phyloP scores from a whole-genome alignment of 2,329 filamentous ascomycete genomes.

The Pseudonectria foliicola region DNA sequence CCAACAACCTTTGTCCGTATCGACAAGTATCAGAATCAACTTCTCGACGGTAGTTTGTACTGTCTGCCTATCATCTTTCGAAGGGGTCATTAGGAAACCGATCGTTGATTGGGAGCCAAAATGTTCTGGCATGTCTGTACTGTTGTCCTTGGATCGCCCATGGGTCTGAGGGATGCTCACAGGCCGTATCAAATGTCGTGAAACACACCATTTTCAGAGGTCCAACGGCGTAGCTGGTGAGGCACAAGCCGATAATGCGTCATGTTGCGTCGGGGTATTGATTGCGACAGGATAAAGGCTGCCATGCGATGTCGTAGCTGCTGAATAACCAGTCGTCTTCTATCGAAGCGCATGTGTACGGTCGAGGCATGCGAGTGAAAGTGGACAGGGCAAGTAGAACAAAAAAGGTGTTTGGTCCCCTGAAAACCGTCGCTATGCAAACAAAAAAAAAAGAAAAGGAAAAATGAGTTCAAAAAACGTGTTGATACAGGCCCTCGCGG shows the following conservation, averaged over 20 bases:
- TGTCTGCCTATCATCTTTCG: slow-evolving; percentile 22
- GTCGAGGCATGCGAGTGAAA: slow-evolving; percentile 9
- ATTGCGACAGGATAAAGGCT: too few relatives aligned
- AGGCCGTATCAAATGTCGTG: too few relatives aligned
- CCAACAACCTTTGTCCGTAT: slow-evolving; percentile 16
- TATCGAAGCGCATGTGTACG: slow-evolving; percentile 6
- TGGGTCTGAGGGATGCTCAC: too few relatives aligned
- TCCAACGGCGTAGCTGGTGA: too few relatives aligned
- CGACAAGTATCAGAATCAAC: slow-evolving; percentile 18
- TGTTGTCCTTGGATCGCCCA: too few relatives aligned
- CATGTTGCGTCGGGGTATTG: too few relatives aligned
- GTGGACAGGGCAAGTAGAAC: slow-evolving; percentile 1
- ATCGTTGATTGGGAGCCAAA: slow-evolving; percentile 9
- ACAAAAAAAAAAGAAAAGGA: slow-evolving; percentile 23
- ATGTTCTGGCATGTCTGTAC: neutral
- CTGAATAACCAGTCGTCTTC: slow-evolving; percentile 4
- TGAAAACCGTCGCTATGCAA: slow-evolving; percentile 32
- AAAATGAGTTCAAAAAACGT: slow-evolving; percentile 17
- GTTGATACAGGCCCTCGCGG: slow-evolving; percentile 23
- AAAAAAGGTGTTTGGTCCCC: slow-evolving; percentile 14
- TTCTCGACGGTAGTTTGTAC: slow-evolving; percentile 17
- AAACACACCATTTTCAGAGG: too few relatives aligned
- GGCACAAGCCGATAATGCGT: too few relatives aligned
- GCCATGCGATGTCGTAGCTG: slow-evolving; percentile 2
- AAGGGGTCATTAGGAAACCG: slow-evolving; percentile 20